These are phyloP conservation scores for Cladosporium sp. DNA, from an alignment of 2,329 filamentous ascomycete species.

Conservation along the genomic window DNA sequence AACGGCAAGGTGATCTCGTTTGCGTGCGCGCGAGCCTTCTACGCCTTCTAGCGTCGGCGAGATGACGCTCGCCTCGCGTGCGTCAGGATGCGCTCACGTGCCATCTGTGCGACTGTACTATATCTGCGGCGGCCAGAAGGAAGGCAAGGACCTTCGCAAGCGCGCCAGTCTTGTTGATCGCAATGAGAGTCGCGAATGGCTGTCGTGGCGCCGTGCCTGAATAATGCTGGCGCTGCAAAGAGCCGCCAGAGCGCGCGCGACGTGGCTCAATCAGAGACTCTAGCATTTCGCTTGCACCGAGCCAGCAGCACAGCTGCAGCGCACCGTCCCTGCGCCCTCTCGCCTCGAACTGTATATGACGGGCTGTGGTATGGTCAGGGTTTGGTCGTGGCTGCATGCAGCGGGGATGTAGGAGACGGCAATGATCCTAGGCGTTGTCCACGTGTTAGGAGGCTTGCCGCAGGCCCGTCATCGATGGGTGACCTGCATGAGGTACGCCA, in stretches of 20 bases:
- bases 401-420: neutral
- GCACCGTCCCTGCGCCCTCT: neutral
- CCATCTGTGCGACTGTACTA: neutral
- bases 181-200: neutral
- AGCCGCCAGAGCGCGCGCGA: neutral
- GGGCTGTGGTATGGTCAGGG: neutral
- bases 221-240: neutral
- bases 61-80: constrained; percentile 1
- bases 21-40: neutral
- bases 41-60: constrained; percentile 5
- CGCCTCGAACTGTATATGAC: neutral
- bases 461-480: constrained; percentile 1
- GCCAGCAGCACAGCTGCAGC: neutral
- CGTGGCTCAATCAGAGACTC: constrained; percentile 1
- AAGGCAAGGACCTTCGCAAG: neutral
- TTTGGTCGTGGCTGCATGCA: constrained; percentile 3
- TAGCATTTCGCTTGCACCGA: neutral
- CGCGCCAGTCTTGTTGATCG: neutral
- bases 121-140: neutral
- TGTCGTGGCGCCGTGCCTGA: neutral
- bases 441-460: constrained; percentile 5
- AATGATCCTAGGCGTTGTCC: constrained; percentile 2
- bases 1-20: neutral
- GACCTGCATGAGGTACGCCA: constrained; percentile 4
- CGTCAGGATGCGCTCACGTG: neutral